Conservation (phyloP, 352 stramenopile species). For the Hyaloperonospora brassicae region DNA sequence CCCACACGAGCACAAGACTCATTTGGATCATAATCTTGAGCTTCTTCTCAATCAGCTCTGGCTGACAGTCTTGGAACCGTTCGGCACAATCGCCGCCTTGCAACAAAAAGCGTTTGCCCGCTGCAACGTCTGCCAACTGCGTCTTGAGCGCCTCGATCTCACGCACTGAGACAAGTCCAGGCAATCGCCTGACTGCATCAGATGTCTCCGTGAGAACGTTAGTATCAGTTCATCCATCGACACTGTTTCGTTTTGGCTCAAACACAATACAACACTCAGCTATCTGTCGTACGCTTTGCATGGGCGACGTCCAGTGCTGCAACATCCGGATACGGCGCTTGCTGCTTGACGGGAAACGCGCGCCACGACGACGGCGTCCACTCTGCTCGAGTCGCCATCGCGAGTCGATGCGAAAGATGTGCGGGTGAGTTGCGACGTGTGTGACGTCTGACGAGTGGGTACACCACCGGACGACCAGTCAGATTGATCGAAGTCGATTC, state of each 20-base stretch:
- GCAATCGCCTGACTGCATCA: constrained; percentile 63
- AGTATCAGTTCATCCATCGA: neutral
- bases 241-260: no score
- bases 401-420: neutral
- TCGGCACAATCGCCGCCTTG: constrained; percentile 98
- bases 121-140: constrained; percentile 89
- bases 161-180: constrained; percentile 92
- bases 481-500: constrained; percentile 8
- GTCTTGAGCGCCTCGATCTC: constrained; percentile 90
- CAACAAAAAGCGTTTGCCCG: constrained; percentile 95
- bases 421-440: neutral
- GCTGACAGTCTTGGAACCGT: constrained; percentile 90
- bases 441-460: constrained; percentile 10
- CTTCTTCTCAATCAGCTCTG: constrained; percentile 86
- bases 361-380: constrained; percentile 76
- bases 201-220: constrained; percentile 21
- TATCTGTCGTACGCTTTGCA: constrained; percentile 43
- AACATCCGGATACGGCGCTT: constrained; percentile 62
- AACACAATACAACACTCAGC: constrained; percentile 1
- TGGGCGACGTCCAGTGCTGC: constrained; percentile 66
- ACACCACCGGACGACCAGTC: constrained; percentile 17
- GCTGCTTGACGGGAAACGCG: constrained; percentile 71
- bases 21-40: constrained; percentile 96
- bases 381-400: constrained; percentile 10
- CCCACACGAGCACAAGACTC: constrained; percentile 96